Conservation (phyloP, 192 early-diverging fungal genomes). For the Backusella parvicylindrica region DNA sequence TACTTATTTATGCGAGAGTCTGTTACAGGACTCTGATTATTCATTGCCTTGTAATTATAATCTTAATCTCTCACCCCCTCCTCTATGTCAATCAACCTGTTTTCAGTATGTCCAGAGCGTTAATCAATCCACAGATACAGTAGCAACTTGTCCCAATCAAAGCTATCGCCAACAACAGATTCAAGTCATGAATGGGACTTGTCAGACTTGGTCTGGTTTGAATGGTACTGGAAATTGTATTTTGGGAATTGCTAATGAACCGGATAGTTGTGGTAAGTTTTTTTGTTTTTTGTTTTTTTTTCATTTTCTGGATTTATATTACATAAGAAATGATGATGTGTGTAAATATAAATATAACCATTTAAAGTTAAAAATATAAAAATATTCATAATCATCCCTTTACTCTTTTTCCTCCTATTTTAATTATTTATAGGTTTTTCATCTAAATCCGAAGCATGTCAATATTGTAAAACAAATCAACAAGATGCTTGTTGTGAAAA, state of each 20-base stretch:
- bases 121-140: constrained; percentile 10
- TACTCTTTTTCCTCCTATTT: background rate
- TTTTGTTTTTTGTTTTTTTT: too few species aligned
- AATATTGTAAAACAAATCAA: constrained; percentile 19
- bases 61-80: constrained; percentile 14
- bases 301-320: background rate
- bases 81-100: constrained; percentile 29
- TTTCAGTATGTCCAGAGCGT: constrained; percentile 22
- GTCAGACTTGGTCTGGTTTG: constrained; percentile 23
- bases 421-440: constrained; percentile 2
- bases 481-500: constrained; percentile 23
- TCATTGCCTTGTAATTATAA: constrained; percentile 28
- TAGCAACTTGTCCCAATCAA: constrained; percentile 8
- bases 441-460: constrained; percentile 7
- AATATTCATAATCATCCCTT: background rate
- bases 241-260: constrained; percentile 24
- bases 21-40: constrained; percentile 26
- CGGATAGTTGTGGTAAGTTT: constrained; percentile 29
- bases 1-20: constrained; percentile 16
- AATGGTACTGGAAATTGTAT: constrained; percentile 29
- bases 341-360: too few species aligned
- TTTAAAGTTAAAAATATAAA: background rate
- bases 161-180: background rate
- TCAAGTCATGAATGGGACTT: background rate
- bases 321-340: background rate